Percentiles rank a stretch among this genome's conserved stretches.
Conservation (phyloP, 2,329 filamentous ascomycete species). For the Salinomyces thailandicus region DNA sequence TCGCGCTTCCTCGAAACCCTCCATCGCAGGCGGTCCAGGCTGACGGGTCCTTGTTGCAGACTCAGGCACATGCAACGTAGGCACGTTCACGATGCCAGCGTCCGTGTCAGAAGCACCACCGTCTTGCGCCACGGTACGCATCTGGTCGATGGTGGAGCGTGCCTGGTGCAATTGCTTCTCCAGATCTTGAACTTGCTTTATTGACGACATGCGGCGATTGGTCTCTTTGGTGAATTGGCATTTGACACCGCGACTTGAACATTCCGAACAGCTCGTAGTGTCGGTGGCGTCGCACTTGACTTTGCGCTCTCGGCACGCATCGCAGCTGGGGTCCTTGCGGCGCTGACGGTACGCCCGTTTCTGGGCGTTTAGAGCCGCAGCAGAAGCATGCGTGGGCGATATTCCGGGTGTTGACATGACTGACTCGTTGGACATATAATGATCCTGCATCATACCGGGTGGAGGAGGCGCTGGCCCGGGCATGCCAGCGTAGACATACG, state of each 20-base stretch:
- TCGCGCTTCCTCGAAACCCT: slow-evolving; percentile 62
- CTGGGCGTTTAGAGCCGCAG: slow-evolving; percentile 53
- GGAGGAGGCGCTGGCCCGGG: slow-evolving; percentile 4
- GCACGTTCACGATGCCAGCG: slow-evolving; percentile 14
- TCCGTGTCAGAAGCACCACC: slow-evolving; percentile 38
- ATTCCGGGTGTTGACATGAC: slow-evolving; percentile 20
- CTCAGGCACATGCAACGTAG: slow-evolving; percentile 26
- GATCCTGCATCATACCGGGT: slow-evolving; percentile 17
- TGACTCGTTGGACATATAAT: slow-evolving; percentile 20
- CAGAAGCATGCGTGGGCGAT: slow-evolving; percentile 23
- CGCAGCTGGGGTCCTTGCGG: slow-evolving; percentile 92
- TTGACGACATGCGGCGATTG: slow-evolving; percentile 95
- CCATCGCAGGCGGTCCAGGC: slow-evolving; percentile 49
- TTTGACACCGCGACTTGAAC: slow-evolving; percentile 89
- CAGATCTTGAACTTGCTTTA: slow-evolving; percentile 96
- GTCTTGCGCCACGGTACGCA: slow-evolving; percentile 54
- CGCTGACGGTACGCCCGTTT: slow-evolving; percentile 92
- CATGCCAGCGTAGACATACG: slow-evolving; percentile 13
- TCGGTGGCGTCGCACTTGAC: slow-evolving; percentile 92
- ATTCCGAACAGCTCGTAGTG: slow-evolving; percentile 92
- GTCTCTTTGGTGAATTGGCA: slow-evolving; percentile 99
- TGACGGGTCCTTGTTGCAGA: slow-evolving; percentile 44
- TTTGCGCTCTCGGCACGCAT: slow-evolving; percentile 81
- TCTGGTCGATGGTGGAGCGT: slow-evolving; percentile 65
- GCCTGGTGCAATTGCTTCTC: slow-evolving; percentile 80